A percentile compares a stretch with the other conserved stretches of the same genome.
Evolutionary conservation across 2,329 filamentous ascomycete genomes (phyloP).

Genomic region (Aspergillus sp.): DNA sequence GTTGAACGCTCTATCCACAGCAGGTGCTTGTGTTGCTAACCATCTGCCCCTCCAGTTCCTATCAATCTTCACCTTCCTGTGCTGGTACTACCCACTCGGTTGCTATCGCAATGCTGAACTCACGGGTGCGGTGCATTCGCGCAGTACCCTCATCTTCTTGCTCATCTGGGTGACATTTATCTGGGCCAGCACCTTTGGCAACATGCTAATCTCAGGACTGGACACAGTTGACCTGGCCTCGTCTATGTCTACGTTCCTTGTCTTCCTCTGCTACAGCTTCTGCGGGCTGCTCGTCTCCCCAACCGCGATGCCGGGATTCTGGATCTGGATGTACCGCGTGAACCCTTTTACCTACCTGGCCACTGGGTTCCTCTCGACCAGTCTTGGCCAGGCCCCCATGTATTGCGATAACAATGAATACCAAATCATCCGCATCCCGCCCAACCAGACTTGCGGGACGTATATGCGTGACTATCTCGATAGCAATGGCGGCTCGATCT

Average conservation of each 20-base stretch:
- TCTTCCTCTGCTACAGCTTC: slow-evolving; percentile 13
- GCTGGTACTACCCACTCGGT: slow-evolving; percentile 62
- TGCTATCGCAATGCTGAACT: slow-evolving; percentile 33
- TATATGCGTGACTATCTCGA: slow-evolving; percentile 7
- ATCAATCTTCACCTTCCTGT: slow-evolving; percentile 56
- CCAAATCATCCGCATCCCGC: not conserved
- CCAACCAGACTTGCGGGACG: slow-evolving; percentile 2
- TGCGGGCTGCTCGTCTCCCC: slow-evolving; percentile 14
- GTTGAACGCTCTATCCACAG: not conserved
- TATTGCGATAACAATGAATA: slow-evolving; percentile 5
- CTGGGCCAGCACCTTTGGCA: slow-evolving; percentile 67
- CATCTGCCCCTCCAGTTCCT: slow-evolving; percentile 43
- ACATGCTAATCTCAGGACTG: slow-evolving; percentile 62
- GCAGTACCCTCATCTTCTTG: slow-evolving; percentile 63
- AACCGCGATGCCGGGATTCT: slow-evolving; percentile 13
- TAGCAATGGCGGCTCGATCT: slow-evolving; percentile 1
- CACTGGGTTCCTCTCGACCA: slow-evolving; percentile 13
- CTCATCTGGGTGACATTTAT: slow-evolving; percentile 64
- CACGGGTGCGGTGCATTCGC: slow-evolving; percentile 38
- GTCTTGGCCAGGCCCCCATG: not conserved
- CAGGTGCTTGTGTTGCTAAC: not conserved
- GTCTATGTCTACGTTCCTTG: slow-evolving; percentile 5
- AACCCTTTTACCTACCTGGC: slow-evolving; percentile 22
- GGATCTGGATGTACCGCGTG: slow-evolving; percentile 15
- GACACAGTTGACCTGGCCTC: slow-evolving; percentile 4